Evolutionary conservation across 768 basidiomycete species (phyloP), one percentile per base, ranked within the genome.

Genomic region (Phylloporus sp.): DNA sequence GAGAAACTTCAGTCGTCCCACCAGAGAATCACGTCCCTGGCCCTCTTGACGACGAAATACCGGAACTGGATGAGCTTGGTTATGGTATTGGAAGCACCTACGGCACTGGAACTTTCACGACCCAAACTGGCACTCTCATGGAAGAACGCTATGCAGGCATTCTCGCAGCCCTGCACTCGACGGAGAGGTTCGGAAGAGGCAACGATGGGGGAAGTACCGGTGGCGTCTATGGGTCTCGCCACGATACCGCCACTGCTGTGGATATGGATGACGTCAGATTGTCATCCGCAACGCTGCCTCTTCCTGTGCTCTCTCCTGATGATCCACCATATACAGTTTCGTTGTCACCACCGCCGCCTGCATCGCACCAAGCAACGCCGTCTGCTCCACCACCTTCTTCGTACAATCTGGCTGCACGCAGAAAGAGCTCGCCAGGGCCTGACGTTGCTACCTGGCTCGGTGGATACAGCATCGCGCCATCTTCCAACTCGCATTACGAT

Each of bases 141-240:
- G 59, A 56, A 9, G 61, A 63, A 33, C 65, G 61, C 27, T 64
- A 63, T 22, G 59, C 63, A 11, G 51, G 54, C 15, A 53, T 65
- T 6, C 51, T 65, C 6, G 59, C 61, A 8, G 59, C 61, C 9
- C 21, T 65, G 11, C 59, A 57, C 15, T 40, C 42, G 7, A 42
- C 55, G 4, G 49, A 49, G 13, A 18, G 39, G 18, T 43, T 52
- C 6, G 55, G 53, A 26, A 48, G 38, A 23, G 50, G 46, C 20
- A 38, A 61, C n/a, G 59, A 51, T 23, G 56, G 46, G 44, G 61
- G 54, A 6, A 64, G 64, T 44, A 66, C 62, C 34, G 60, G 55
- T 9, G 59, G 57, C 1, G 17, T 64, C 11, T 64, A 59, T 44
- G 62, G 62, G 14, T 64, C 62, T 18, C 62, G 31, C 18, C 53